Evolutionary conservation across 768 basidiomycete genomes (phyloP).

Genomic region (Mycena epipterygia): DNA sequence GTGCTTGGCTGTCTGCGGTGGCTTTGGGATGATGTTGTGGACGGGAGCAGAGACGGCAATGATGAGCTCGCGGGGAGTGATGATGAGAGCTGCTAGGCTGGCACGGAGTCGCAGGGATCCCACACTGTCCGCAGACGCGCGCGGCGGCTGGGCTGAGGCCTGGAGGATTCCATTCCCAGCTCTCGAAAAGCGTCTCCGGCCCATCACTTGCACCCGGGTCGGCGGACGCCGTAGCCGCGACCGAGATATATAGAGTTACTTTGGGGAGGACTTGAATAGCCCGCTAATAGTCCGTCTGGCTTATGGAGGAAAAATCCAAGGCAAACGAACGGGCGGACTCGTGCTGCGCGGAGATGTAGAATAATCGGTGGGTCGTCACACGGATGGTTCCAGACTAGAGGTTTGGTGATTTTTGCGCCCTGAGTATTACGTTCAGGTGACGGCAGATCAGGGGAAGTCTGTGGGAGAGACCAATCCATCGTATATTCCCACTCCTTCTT

Average conservation of each 20-base stretch:
- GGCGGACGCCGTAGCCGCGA: constrained; percentile 38
- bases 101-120: constrained; percentile 68
- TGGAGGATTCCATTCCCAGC: constrained; percentile 90
- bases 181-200: constrained; percentile 56
- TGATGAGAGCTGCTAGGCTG: constrained; percentile 49
- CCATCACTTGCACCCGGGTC: constrained; percentile 41
- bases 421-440: constrained; percentile 37
- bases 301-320: constrained; percentile 73
- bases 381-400: constrained; percentile 83
- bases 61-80: constrained; percentile 50
- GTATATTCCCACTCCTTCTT: constrained; percentile 91
- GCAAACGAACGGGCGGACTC: constrained; percentile 72
- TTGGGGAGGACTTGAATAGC: constrained; percentile 89
- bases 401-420: constrained; percentile 83
- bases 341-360: constrained; percentile 77
- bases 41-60: constrained; percentile 53
- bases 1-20: constrained; percentile 48
- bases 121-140: constrained; percentile 85
- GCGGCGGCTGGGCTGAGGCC: constrained; percentile 79
- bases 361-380: constrained; percentile 86
- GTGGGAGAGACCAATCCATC: constrained; percentile 75
- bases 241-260: constrained; percentile 79
- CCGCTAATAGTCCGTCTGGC: constrained; percentile 91
- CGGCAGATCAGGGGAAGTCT: not conserved
- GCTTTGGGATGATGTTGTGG: constrained; percentile 51